These are phyloP conservation scores for Marsdenia floribunda DNA, from an alignment of 257 asterid genomes.

Conservation along the genomic window DNA sequence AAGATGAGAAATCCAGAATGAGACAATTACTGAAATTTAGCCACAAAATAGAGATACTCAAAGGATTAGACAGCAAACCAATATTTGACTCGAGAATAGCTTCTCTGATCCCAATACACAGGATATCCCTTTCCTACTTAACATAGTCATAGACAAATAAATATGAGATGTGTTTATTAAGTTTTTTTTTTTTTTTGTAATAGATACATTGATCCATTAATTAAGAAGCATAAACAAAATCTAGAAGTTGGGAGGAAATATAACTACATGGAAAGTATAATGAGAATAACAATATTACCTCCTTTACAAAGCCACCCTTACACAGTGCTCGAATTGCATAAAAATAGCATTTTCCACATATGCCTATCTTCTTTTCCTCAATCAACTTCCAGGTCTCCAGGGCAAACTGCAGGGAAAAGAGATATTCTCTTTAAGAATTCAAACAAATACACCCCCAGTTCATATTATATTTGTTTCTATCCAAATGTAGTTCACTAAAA, in stretches of 20 bases:
- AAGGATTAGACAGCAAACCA: neutral
- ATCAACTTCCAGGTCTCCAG: slow-evolving; percentile 68
- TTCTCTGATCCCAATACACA: neutral
- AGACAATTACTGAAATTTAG: neutral
- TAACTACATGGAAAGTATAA: neutral
- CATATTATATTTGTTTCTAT: neutral
- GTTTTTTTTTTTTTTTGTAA: too few relatives aligned
- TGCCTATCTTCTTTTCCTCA: slow-evolving; percentile 53
- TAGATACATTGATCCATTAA: neutral
- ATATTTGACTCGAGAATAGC: neutral
- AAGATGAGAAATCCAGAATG: neutral
- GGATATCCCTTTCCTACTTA: neutral
- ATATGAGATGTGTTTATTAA: too few relatives aligned
- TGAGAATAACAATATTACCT: slow-evolving; percentile 37
- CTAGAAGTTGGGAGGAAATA: neutral
- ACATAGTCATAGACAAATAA: neutral
- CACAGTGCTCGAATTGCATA: slow-evolving; percentile 62
- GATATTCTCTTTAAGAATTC: neutral
- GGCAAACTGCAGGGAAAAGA: slow-evolving; percentile 56
- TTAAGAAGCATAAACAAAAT: neutral
- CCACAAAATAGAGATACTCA: neutral
- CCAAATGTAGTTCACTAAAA: neutral
- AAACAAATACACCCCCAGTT: neutral
- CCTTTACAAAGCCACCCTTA: slow-evolving; percentile 71
- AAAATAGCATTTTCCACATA: slow-evolving; percentile 45